A percentile compares a stretch with the other conserved stretches of the same genome.
Conservation (phyloP, 108 stramenopile species). For the Parietichytrium sp. region DNA sequence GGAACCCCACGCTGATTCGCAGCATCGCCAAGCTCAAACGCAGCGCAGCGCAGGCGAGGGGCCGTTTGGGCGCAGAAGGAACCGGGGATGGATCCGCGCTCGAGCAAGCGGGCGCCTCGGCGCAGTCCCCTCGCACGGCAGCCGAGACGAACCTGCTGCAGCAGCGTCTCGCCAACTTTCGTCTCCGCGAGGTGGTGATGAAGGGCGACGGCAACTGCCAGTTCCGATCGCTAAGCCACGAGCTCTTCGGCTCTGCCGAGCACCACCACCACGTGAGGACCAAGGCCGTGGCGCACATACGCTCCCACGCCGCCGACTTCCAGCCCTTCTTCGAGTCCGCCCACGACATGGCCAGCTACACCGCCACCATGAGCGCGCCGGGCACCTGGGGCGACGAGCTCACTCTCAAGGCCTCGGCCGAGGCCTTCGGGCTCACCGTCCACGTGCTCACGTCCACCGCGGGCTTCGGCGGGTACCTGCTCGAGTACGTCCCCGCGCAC, state of each 20-base stretch:
- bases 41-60: too few species aligned
- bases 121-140: too few species aligned
- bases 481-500: neutral
- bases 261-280: neutral
- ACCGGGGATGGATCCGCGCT: too few species aligned
- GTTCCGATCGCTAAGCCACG: neutral
- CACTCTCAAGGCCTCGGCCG: constrained; percentile 28
- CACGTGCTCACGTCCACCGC: constrained; percentile 35
- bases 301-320: neutral
- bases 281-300: constrained; percentile 18
- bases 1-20: too few species aligned
- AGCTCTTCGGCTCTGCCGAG: neutral
- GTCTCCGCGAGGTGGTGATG: neutral
- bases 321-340: neutral
- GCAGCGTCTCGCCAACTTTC: neutral
- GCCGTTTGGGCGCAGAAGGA: too few species aligned
- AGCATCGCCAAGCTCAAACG: too few species aligned
- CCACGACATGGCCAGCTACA: neutral
- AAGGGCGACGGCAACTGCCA: constrained; percentile 41
- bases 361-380: neutral
- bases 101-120: too few species aligned
- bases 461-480: constrained; percentile 1
- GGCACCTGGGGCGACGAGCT: constrained; percentile 39
- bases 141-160: neutral
- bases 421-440: neutral